phyloP scores from a whole-genome alignment of 208 protist species.

The Trypanosoma avium region DNA sequence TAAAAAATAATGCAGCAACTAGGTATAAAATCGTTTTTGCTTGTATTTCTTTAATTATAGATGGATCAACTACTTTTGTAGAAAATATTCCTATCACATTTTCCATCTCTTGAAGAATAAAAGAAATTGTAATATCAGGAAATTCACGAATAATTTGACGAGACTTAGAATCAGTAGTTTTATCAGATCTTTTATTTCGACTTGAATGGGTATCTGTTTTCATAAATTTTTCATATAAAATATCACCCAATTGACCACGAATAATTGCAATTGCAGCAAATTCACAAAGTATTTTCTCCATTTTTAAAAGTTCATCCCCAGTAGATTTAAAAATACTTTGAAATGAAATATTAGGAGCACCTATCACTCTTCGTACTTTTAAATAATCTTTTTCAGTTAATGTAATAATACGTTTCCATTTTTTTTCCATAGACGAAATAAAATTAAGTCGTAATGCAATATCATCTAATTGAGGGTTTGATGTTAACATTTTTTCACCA shows the following conservation, averaged over 20 bases:
- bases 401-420: background rate
- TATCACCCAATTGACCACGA: background rate
- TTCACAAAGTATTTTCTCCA: slow-evolving; percentile 33
- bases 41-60: slow-evolving; percentile 23
- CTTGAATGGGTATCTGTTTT: slow-evolving; percentile 6
- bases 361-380: slow-evolving; percentile 39
- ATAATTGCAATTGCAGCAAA: slow-evolving; percentile 23
- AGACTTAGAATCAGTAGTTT: background rate
- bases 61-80: background rate
- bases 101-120: slow-evolving; percentile 5
- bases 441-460: background rate
- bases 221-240: slow-evolving; percentile 15
- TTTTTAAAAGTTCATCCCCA: slow-evolving; percentile 8
- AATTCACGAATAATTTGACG: slow-evolving; percentile 5
- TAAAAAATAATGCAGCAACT: slow-evolving; percentile 37
- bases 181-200: background rate
- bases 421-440: background rate
- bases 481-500: background rate
- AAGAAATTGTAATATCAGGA: slow-evolving; percentile 14
- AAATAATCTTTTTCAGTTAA: slow-evolving; percentile 23
- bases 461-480: background rate
- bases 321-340: slow-evolving; percentile 12
- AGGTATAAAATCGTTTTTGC: slow-evolving; percentile 35
- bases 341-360: slow-evolving; percentile 26
- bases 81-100: background rate